A percentile compares a stretch with the other conserved stretches of the same genome.
Conservation (phyloP, 179 eudicot genomes). For the Silene vulgaris region DNA sequence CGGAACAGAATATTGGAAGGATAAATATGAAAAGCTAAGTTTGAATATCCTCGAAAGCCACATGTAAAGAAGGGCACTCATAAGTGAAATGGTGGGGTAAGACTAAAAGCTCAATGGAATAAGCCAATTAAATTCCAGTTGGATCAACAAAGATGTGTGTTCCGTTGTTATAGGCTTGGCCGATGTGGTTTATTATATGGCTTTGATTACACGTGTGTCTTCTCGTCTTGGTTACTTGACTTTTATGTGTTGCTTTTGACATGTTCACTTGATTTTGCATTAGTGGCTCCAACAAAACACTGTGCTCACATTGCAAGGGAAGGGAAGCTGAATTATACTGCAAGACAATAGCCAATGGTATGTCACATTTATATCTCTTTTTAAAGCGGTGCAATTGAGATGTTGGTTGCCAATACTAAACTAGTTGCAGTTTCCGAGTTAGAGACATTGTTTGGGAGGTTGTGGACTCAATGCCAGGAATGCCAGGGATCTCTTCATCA, state of each 20-base stretch:
- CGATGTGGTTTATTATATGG: too few relatives aligned
- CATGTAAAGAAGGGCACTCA: too few relatives aligned
- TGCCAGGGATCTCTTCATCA: conserved; percentile 99
- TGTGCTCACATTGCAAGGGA: conserved; percentile 92
- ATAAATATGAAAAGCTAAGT: too few relatives aligned
- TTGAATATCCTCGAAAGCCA: too few relatives aligned
- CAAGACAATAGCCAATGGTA: conserved; percentile 83
- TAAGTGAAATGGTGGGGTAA: too few relatives aligned
- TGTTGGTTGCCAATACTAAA: not conserved
- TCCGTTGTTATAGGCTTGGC: too few relatives aligned
- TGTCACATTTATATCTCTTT: conserved; percentile 17
- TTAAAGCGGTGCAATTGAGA: conserved; percentile 5
- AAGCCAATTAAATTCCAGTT: too few relatives aligned
- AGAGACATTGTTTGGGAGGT: conserved; percentile 85
- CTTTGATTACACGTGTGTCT: too few relatives aligned
- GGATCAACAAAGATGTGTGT: too few relatives aligned
- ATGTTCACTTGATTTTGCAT: conserved; percentile 13
- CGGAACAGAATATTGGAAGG: too few relatives aligned
- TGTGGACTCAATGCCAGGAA: conserved; percentile 99
- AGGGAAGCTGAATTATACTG: conserved; percentile 98
- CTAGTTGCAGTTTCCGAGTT: conserved; percentile 68
- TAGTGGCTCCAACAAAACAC: conserved; percentile 66
- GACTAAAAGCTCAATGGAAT: too few relatives aligned
- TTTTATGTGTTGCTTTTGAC: conserved; percentile 1
- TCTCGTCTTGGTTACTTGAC: not conserved